A percentile compares a stretch with the other conserved stretches of the same genome.
Evolutionary conservation across 2,329 filamentous ascomycete genomes (phyloP).

Genomic region (Parastagonospora avenae): DNA sequence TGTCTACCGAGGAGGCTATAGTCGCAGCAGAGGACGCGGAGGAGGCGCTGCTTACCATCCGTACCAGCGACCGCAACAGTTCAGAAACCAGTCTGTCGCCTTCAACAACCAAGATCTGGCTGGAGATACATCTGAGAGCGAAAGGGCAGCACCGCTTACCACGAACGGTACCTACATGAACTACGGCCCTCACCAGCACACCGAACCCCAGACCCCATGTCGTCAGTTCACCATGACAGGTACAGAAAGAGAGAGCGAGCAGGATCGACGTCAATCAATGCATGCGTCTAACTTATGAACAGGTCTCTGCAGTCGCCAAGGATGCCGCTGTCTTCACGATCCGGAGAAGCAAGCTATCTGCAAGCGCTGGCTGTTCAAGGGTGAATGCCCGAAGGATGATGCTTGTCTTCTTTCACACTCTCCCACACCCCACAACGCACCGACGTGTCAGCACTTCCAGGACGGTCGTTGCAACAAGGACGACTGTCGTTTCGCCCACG

Average conservation of each 20-base stretch:
- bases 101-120: conserved; percentile 13
- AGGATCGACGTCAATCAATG: background rate
- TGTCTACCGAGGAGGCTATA: conserved; percentile 14
- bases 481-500: conserved; percentile 85
- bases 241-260: conserved; percentile 24
- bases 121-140: conserved; percentile 5
- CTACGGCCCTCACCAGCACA: conserved; percentile 11
- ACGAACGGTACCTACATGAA: conserved; percentile 2
- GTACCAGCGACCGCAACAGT: conserved; percentile 21
- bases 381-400: conserved; percentile 75
- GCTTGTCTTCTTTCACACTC: conserved; percentile 92
- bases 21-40: conserved; percentile 4
- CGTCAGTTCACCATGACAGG: conserved; percentile 39
- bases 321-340: conserved; percentile 83
- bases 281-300: conserved; percentile 19
- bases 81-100: conserved; percentile 16
- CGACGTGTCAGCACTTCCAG: conserved; percentile 87
- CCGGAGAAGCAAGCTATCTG: conserved; percentile 86
- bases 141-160: background rate
- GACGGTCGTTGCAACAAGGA: conserved; percentile 88
- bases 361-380: conserved; percentile 82
- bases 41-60: conserved; percentile 23
- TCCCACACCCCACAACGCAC: conserved; percentile 78
- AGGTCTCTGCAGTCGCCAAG: conserved; percentile 84
- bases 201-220: conserved; percentile 23